Percentiles rank a stretch among this genome's conserved stretches.
These are phyloP conservation scores for Besnoitia besnoiti DNA, from an alignment of 169 alveolate genomes.

Conservation along the genomic window DNA sequence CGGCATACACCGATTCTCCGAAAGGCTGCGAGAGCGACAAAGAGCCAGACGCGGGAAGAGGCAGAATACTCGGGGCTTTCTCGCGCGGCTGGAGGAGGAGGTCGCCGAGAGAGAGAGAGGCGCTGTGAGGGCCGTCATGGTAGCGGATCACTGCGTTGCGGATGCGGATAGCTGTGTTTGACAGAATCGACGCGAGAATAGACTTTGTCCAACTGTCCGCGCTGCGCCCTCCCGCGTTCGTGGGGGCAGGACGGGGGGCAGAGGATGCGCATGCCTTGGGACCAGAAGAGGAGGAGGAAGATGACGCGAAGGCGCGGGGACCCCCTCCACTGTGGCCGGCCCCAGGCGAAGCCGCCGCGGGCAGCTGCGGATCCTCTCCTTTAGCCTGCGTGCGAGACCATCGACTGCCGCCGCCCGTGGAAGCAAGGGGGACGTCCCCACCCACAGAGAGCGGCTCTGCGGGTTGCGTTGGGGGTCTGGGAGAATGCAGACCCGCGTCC, in stretches of 20 bases:
- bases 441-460: too few relatives aligned
- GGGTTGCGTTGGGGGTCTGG: too few relatives aligned
- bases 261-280: background rate
- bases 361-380: background rate
- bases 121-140: slow-evolving; percentile 1
- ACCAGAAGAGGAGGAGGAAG: background rate
- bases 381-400: too few relatives aligned
- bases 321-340: background rate
- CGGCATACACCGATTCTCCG: too few relatives aligned
- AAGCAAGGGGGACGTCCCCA: too few relatives aligned
- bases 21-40: background rate
- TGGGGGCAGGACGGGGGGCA: background rate
- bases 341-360: background rate
- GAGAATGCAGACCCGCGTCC: too few relatives aligned
- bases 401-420: too few relatives aligned
- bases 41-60: background rate
- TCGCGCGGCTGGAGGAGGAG: slow-evolving; percentile 12
- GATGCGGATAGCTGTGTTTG: background rate
- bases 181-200: background rate
- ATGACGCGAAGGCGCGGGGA: background rate
- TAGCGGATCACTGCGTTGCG: background rate
- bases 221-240: background rate
- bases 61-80: background rate
- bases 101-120: background rate
- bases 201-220: background rate